Percentiles rank a stretch among this genome's conserved stretches.
Evolutionary conservation across 805 yeast species (phyloP).

Genomic region (Nakazawaea pomicola): DNA sequence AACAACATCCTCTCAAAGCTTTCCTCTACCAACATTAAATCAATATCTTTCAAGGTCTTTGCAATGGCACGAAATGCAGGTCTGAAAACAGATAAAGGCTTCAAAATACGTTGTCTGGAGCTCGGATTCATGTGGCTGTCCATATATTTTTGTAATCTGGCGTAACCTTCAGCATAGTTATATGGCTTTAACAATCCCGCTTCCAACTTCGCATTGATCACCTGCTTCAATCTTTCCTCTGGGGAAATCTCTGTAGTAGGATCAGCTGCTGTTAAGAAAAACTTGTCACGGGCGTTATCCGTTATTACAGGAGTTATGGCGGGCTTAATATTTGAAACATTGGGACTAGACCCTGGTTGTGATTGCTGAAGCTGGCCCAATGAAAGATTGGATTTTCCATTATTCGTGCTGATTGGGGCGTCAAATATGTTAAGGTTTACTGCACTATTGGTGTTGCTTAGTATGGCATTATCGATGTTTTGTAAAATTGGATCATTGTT

Average conservation of each 20-base stretch:
- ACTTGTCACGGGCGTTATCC: conserved; percentile 86
- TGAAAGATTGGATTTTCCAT: no score
- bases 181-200: conserved; percentile 92
- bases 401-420: background rate
- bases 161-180: conserved; percentile 91
- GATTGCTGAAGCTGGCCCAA: conserved; percentile 1
- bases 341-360: conserved; percentile 2
- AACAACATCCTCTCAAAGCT: conserved; percentile 88
- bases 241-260: conserved; percentile 94
- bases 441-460: conserved; percentile 8
- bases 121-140: conserved; percentile 84
- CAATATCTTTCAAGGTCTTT: conserved; percentile 82
- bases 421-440: conserved; percentile 7
- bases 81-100: conserved; percentile 78
- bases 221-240: conserved; percentile 88
- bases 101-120: conserved; percentile 78
- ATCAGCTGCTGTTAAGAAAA: conserved; percentile 93
- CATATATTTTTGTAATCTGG: conserved; percentile 85
- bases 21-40: conserved; percentile 87
- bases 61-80: conserved; percentile 96
- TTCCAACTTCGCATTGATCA: conserved; percentile 87
- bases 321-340: background rate
- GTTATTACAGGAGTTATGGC: conserved; percentile 36
- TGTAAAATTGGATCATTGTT: conserved; percentile 32
- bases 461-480: conserved; percentile 25